Conservation (phyloP, 805 yeast genomes). For the Saccharomycopsis selenospora region DNA sequence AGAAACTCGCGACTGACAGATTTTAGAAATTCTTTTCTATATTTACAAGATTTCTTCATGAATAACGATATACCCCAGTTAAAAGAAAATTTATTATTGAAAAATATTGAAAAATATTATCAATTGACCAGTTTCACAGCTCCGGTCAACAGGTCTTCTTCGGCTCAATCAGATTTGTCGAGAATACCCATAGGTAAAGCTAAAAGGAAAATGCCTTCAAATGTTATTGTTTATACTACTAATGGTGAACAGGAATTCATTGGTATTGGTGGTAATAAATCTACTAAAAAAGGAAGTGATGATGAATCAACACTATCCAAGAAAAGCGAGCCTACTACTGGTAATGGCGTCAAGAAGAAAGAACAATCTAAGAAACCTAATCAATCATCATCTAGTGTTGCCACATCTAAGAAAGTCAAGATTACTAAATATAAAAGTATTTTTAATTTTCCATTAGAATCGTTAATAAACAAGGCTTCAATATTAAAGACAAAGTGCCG, state of each 20-base stretch:
- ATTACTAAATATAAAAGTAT: too few species aligned
- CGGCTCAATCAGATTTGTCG: background rate
- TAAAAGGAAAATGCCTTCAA: background rate
- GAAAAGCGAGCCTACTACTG: too few species aligned
- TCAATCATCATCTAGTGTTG: too few species aligned
- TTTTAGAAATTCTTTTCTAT: background rate
- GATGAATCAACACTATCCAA: too few species aligned
- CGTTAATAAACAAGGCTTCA: background rate
- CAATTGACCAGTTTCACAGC: background rate
- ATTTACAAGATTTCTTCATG: background rate
- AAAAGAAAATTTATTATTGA: background rate
- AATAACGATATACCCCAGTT: background rate
- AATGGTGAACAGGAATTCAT: too few species aligned
- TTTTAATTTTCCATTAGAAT: background rate
- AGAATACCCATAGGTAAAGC: background rate
- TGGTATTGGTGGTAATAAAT: too few species aligned
- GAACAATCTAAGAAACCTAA: too few species aligned
- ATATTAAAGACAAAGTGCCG: background rate
- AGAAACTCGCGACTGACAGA: slow-evolving; percentile 1
- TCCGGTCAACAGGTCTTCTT: background rate
- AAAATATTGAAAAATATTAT: background rate
- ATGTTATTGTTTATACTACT: too few species aligned
- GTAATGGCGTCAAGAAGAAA: too few species aligned
- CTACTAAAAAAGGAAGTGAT: too few species aligned
- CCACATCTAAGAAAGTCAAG: too few species aligned